These are phyloP conservation scores for Tetracladium maxilliforme DNA, from an alignment of 2,329 filamentous ascomycete species.

Conservation along the genomic window DNA sequence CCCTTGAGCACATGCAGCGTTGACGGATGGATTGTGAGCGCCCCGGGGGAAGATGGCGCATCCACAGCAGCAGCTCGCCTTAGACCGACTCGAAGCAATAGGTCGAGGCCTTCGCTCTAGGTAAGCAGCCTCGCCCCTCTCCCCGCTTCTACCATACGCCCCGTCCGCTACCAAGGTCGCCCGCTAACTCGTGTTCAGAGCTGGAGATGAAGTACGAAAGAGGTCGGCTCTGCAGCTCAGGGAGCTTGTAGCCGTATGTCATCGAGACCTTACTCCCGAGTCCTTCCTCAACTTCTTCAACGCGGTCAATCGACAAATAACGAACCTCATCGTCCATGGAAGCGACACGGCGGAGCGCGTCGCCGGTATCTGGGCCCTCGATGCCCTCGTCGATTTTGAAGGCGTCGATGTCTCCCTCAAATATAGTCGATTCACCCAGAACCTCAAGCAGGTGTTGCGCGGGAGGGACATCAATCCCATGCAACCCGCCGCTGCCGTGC, in stretches of 20 bases:
- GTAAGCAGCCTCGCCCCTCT: constrained; percentile 8
- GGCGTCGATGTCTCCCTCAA: constrained; percentile 87
- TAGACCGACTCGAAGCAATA: constrained; percentile 14
- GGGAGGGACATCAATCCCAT: constrained; percentile 87
- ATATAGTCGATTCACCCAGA: constrained; percentile 86
- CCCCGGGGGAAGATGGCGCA: too few species aligned
- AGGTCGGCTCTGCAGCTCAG: constrained; percentile 15
- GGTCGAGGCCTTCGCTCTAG: constrained; percentile 13
- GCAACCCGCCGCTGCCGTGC: constrained; percentile 74
- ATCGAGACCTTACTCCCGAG: constrained; percentile 60
- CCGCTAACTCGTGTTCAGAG: too few species aligned
- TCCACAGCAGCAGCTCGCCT: constrained; percentile 14
- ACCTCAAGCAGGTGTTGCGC: constrained; percentile 73
- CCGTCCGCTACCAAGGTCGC: too few species aligned
- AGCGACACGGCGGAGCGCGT: constrained; percentile 79
- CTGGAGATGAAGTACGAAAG: constrained; percentile 15
- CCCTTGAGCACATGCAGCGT: too few species aligned
- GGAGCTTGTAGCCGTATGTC: constrained; percentile 12
- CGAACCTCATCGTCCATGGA: constrained; percentile 66
- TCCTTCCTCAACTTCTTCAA: constrained; percentile 62
- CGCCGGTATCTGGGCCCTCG: constrained; percentile 82
- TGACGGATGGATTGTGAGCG: too few species aligned
- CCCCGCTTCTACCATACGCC: constrained; percentile 1
- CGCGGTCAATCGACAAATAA: constrained; percentile 49
- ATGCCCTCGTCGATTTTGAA: constrained; percentile 89